Base-by-base conservation (phyloP, 106 monocot species). In the Vanilla planifolia region DNA sequence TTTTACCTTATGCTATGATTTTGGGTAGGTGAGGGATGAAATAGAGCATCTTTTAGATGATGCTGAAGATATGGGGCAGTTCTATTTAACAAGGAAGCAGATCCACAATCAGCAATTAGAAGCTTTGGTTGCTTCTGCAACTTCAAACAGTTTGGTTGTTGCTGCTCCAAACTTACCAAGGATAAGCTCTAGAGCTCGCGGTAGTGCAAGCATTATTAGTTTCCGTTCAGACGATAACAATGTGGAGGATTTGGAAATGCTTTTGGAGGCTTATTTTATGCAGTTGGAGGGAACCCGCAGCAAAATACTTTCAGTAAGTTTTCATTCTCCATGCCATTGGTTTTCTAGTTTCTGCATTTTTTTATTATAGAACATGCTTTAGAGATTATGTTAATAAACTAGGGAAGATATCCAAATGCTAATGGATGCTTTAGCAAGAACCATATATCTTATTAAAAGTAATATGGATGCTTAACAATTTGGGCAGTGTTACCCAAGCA, bases 21-120 rank as follows among this genome's bases (percentile, higher is more conserved):
- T n/a, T n/a, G n/a, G n/a, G n/a, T 84, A 91, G 90, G 91, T 88
- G 24, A 84, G 91, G 51, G 87, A 98, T 85, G 91, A 98, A 82
- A 88, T 92, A 65, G 96, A 91, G 59, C 91, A 91, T 67, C 77
- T 91, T 45, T 67, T 91, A 36, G 84, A 91, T 85, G 87, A 91
- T 64, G 73, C 84, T 72, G 91, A 87, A 66, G 90, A 92, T 56
- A 92, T 91, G 90, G 61, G 81, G 25, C 79, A 92, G 70, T 56
- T 98, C 60, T 98, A 94, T 76, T 67, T 94, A 58, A 83, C 94
- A 71, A 85, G 94, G 56, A 89, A 83, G 55, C 85, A 94, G 51
- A 72, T 83, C 10, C 94, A 89, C 48, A 76, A 59, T 58, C 89
- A 94, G 46, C 89, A 94, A 59, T 67, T 72, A 59, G 94, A 94